Evolutionary conservation across 2,329 filamentous ascomycete genomes (phyloP), one percentile per base, ranked within the genome.

Genomic region (Capronia epimyces): DNA sequence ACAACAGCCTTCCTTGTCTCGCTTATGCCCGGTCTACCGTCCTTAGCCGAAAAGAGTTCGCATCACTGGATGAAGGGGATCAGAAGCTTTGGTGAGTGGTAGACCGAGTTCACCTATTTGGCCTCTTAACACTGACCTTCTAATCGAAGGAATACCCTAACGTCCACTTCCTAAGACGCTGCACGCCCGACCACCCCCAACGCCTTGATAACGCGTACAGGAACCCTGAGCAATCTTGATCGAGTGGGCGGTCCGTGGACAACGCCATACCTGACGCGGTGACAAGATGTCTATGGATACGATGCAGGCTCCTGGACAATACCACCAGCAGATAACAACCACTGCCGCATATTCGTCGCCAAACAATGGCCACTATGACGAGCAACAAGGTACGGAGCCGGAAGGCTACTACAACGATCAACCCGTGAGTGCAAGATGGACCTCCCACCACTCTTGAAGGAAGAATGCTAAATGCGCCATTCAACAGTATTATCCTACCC

Each of bases 251-350:
- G 39, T 41, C 31, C 41, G 46, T 47, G 54, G 54, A 36, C 25
- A 43, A 51, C 43, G 25, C 40, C 43, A 47, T 50, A 21, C 27
- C 25, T 37, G 16, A 37, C 34, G 40, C 25, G 44, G 51, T 44
- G 46, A 34, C 46, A 57, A 37, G 25, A 54, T 55, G 49, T 55
- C 55, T n/a, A 52, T 45, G 42, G 52, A 57, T 29, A 49, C 46
- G 8, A 55, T 55, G 52, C 50, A 53, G 34, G 36, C 55, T 16
- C 21, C 52, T 47, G 44, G 55, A 22, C 55, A 54, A 50, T 54
- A 57, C 34, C 48, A 52, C 22, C 50, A 53, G 41, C 50, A 53
- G 41, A 45, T 46, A 16, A 37, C 39, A 7, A 50, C 41, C 22
- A 25, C 55, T 47, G 36, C 52, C 18, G 32, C 48, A 10, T 55